Percentiles rank a stretch among this genome's conserved stretches.
Evolutionary conservation across 2,329 filamentous ascomycete genomes (phyloP).

Genomic region (Aspergillus sergii): DNA sequence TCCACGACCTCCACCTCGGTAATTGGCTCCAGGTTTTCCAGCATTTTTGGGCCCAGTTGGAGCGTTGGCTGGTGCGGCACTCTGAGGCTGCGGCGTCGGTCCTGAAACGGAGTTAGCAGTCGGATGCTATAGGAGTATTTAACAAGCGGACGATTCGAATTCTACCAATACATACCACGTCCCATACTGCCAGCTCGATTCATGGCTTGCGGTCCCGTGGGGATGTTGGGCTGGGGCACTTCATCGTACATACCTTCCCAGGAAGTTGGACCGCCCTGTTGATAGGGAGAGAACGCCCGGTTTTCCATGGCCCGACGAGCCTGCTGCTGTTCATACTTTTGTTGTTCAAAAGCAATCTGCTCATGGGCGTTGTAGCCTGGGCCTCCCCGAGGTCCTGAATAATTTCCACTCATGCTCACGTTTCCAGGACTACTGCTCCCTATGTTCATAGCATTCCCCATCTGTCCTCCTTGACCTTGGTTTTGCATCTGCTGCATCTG

Average conservation of each 20-base stretch:
- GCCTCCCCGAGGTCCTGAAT: slow-evolving; percentile 47
- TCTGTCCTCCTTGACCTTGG: slow-evolving; percentile 41
- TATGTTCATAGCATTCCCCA: slow-evolving; percentile 24
- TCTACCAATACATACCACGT: slow-evolving; percentile 41
- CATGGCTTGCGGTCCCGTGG: slow-evolving; percentile 54
- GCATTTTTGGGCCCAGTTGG: slow-evolving; percentile 97
- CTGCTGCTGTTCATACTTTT: slow-evolving; percentile 74
- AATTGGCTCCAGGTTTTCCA: slow-evolving; percentile 87
- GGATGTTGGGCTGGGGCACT: slow-evolving; percentile 76
- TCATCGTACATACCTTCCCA: slow-evolving; percentile 99
- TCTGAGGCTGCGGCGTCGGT: slow-evolving; percentile 48
- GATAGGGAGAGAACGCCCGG: slow-evolving; percentile 45
- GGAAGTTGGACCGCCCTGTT: slow-evolving; percentile 71
- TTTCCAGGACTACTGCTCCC: slow-evolving; percentile 31
- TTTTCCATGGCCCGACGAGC: slow-evolving; percentile 54
- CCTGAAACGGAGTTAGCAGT: slow-evolving; percentile 38
- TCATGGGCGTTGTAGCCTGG: slow-evolving; percentile 69
- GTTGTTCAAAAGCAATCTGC: slow-evolving; percentile 74
- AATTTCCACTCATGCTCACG: slow-evolving; percentile 50
- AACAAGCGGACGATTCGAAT: not conserved
- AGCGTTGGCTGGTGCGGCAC: slow-evolving; percentile 72
- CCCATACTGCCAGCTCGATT: slow-evolving; percentile 46
- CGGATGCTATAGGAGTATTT: not conserved
- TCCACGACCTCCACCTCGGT: slow-evolving; percentile 83
- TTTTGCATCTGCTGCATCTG: slow-evolving; percentile 62